Evolutionary conservation across 768 basidiomycete species (phyloP).

Genomic region (Inosperma sp.): DNA sequence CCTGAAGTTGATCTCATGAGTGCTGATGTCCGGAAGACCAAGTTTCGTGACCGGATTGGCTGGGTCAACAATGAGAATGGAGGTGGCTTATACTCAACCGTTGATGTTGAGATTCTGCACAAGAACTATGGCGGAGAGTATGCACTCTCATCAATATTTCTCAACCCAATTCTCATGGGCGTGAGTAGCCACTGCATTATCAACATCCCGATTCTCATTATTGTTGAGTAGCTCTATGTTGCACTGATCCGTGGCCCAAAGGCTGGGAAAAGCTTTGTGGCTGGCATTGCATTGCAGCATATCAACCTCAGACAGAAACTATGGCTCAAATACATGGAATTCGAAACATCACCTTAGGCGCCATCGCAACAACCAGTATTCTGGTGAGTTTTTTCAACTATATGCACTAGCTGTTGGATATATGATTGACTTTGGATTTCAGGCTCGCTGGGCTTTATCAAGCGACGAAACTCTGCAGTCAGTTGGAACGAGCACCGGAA

Average conservation of each 20-base stretch:
- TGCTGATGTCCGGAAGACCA: not conserved
- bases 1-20: not conserved
- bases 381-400: constrained; percentile 3
- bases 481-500: constrained; percentile 11
- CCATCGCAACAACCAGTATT: constrained; percentile 7
- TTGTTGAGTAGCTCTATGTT: constrained; percentile 6
- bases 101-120: constrained; percentile 15
- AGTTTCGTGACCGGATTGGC: constrained; percentile 2
- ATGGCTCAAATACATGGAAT: constrained; percentile 9
- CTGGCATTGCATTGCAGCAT: constrained; percentile 5
- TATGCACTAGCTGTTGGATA: not conserved
- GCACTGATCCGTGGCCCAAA: constrained; percentile 10
- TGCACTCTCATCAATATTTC: constrained; percentile 8
- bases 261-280: constrained; percentile 7
- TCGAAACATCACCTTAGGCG: not conserved
- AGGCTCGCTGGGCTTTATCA: constrained; percentile 13
- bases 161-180: constrained; percentile 14
- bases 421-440: not conserved
- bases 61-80: not conserved
- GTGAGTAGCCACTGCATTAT: constrained; percentile 12
- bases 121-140: constrained; percentile 12
- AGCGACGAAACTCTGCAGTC: constrained; percentile 9
- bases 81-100: constrained; percentile 1
- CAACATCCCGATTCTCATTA: not conserved
- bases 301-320: constrained; percentile 4